Evolutionary conservation across 2,329 filamentous ascomycete genomes (phyloP).

Genomic region (Ophiosphaerella herpotricha): DNA sequence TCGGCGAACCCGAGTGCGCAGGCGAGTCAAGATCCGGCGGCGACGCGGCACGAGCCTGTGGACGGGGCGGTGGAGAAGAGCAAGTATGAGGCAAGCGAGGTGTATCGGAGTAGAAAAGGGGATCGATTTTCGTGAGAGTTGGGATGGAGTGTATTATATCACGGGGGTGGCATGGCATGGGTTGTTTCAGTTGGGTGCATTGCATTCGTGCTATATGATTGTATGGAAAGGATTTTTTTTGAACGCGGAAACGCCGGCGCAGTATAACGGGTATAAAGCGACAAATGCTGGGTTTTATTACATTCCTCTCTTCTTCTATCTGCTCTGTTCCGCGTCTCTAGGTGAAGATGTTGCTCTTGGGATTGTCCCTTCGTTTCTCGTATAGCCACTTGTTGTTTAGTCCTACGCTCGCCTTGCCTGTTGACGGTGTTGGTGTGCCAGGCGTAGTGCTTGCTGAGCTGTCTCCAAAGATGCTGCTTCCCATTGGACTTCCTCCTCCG

Average conservation of each 20-base stretch:
- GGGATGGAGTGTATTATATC: conserved; percentile 8
- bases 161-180: background rate
- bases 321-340: background rate
- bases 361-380: conserved; percentile 71
- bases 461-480: conserved; percentile 39
- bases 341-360: conserved; percentile 35
- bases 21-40: conserved; percentile 77
- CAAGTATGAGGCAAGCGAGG: conserved; percentile 82
- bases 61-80: conserved; percentile 79
- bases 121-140: conserved; percentile 69
- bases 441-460: conserved; percentile 48
- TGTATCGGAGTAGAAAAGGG: conserved; percentile 79
- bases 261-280: conserved; percentile 41
- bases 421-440: conserved; percentile 68
- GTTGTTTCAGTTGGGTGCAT: too few species aligned
- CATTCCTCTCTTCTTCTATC: background rate
- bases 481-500: conserved; percentile 56
- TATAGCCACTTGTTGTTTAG: conserved; percentile 96
- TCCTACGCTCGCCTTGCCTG: conserved; percentile 68
- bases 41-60: conserved; percentile 78
- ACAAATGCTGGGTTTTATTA: conserved; percentile 13
- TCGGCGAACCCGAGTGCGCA: conserved; percentile 69
- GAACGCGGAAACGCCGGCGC: conserved; percentile 24
- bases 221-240: background rate
- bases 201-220: background rate